Evolutionary conservation across 1,284 basidiomycete species (phyloP).

Genomic region (Marasmius fiardii): DNA sequence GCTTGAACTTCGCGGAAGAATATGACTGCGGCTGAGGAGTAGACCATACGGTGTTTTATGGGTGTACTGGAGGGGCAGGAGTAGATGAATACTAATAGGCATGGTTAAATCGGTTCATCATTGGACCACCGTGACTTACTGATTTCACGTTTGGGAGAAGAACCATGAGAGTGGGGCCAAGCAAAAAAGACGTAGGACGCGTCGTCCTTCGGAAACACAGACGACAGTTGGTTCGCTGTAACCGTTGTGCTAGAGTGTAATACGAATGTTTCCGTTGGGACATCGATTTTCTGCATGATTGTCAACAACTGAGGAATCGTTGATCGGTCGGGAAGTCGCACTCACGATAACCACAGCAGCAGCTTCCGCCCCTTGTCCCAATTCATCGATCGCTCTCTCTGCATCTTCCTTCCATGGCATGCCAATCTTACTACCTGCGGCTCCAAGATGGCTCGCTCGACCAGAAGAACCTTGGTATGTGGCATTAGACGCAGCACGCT

Average conservation of each 20-base stretch:
- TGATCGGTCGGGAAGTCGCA: slow-evolving; percentile 10
- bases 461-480: slow-evolving; percentile 56
- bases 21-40: slow-evolving; percentile 65
- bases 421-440: slow-evolving; percentile 38
- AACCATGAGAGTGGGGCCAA: slow-evolving; percentile 50
- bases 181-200: slow-evolving; percentile 74
- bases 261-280: slow-evolving; percentile 51
- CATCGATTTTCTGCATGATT: slow-evolving; percentile 57
- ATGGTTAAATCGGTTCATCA: background rate
- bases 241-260: slow-evolving; percentile 38
- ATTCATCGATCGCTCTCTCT: slow-evolving; percentile 56
- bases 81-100: slow-evolving; percentile 74
- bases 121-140: slow-evolving; percentile 33
- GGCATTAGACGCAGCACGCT: slow-evolving; percentile 37
- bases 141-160: slow-evolving; percentile 48
- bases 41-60: slow-evolving; percentile 84
- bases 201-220: slow-evolving; percentile 50
- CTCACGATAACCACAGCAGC: slow-evolving; percentile 66
- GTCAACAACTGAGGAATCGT: slow-evolving; percentile 1
- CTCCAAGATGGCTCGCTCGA: slow-evolving; percentile 53
- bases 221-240: slow-evolving; percentile 40
- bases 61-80: slow-evolving; percentile 79
- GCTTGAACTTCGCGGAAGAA: slow-evolving; percentile 56
- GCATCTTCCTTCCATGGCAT: slow-evolving; percentile 65
- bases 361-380: slow-evolving; percentile 47